phyloP scores from a whole-genome alignment of 2,329 filamentous ascomycete genomes.

The Botrytis aclada region DNA sequence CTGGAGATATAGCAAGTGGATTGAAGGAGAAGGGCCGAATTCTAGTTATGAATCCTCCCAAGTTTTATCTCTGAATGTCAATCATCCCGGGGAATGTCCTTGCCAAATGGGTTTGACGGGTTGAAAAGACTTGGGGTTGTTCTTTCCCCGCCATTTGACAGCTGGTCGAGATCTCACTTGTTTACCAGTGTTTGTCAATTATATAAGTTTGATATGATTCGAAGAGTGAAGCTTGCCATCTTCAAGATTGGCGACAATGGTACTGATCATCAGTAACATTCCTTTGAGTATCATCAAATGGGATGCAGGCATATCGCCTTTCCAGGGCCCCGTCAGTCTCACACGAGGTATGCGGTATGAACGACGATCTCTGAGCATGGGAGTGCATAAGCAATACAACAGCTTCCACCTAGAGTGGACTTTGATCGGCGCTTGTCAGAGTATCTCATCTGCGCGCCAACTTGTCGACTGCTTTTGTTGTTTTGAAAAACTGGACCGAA shows the following conservation, averaged over 20 bases:
- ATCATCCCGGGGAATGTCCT: slow-evolving; percentile 1
- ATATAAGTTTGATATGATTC: neutral
- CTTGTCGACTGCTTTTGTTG: neutral
- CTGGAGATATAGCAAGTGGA: slow-evolving; percentile 7
- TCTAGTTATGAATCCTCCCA: slow-evolving; percentile 5
- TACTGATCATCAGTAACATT: neutral
- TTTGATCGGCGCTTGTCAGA: slow-evolving; percentile 7
- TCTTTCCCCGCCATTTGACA: slow-evolving; percentile 2
- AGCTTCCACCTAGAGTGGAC: neutral
- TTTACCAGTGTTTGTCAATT: neutral
- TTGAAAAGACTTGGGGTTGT: neutral
- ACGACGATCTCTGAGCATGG: slow-evolving; percentile 6
- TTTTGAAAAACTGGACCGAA: slow-evolving; percentile 12
- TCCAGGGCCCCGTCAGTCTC: neutral
- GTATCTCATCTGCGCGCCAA: slow-evolving; percentile 6
- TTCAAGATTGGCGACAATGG: neutral
- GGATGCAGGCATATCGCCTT: neutral
- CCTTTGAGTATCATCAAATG: neutral
- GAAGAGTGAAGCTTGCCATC: neutral
- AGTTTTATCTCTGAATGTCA: neutral
- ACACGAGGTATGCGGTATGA: neutral
- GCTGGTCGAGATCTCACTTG: neutral
- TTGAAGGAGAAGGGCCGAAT: slow-evolving; percentile 12
- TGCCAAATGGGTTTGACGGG: slow-evolving; percentile 2
- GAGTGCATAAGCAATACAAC: neutral